Conservation (phyloP, 1,284 basidiomycete genomes). For the Sporisorium scitamineum region DNA sequence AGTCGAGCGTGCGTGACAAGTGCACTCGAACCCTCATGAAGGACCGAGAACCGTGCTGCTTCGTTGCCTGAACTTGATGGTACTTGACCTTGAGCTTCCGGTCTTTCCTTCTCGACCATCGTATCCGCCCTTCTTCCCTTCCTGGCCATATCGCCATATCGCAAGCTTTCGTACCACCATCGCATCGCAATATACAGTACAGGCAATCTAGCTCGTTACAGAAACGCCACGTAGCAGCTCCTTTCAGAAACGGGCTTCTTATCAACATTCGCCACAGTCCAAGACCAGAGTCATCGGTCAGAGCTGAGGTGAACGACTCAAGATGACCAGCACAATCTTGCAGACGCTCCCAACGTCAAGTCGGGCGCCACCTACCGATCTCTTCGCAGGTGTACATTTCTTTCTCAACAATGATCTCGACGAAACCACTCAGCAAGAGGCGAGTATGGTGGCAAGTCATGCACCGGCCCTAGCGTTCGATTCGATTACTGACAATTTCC, state of each 20-base stretch:
- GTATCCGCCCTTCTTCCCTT: background rate
- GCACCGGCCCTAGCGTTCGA: background rate
- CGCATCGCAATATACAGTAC: background rate
- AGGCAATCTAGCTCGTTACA: no score
- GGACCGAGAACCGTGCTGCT: background rate
- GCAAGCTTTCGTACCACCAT: background rate
- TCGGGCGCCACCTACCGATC: conserved; percentile 13
- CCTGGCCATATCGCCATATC: background rate
- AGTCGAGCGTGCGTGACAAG: background rate
- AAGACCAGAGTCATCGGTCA: no score
- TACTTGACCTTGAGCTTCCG: background rate
- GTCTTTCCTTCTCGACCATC: background rate
- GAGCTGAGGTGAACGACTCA: no score
- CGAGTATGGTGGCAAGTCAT: background rate
- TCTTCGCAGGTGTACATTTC: conserved; percentile 37
- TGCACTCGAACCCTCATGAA: background rate
- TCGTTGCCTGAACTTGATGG: background rate
- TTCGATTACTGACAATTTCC: background rate
- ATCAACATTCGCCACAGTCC: no score
- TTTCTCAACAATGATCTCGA: conserved; percentile 52
- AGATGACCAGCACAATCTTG: conserved; percentile 14
- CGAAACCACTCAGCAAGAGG: conserved; percentile 19
- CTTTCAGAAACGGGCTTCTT: no score
- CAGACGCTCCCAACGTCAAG: background rate
- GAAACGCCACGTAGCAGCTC: no score